Conservation (phyloP, 345 rosid genomes). For the Populus tremula region DNA sequence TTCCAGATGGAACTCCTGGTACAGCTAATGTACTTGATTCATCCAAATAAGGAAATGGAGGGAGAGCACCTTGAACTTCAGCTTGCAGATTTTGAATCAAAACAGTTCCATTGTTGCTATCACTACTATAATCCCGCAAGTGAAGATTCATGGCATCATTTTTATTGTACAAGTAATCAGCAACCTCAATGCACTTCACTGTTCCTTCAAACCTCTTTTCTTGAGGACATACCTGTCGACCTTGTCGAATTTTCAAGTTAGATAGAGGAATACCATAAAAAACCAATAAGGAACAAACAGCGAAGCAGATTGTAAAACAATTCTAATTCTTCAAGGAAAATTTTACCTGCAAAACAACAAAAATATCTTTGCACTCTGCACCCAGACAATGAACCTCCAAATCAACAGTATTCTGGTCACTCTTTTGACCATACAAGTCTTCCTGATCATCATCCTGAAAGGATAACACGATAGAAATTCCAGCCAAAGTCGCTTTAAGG, state of each 20-base stretch:
- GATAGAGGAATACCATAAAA: constrained; percentile 17
- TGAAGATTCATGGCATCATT: constrained; percentile 21
- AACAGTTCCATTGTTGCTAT: constrained; percentile 29
- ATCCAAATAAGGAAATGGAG: constrained; percentile 39
- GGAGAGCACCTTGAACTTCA: constrained; percentile 62
- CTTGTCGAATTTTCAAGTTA: constrained; percentile 40
- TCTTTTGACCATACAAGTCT: constrained; percentile 15
- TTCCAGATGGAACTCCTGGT: constrained; percentile 36
- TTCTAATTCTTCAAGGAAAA: constrained; percentile 19
- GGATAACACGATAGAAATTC: constrained; percentile 59
- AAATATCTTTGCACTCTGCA: constrained; percentile 59
- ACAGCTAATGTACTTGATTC: constrained; percentile 30
- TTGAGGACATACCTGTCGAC: constrained; percentile 74
- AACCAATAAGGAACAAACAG: neutral
- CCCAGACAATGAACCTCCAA: constrained; percentile 52
- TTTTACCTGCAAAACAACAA: constrained; percentile 70
- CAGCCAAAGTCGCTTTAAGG: constrained; percentile 55
- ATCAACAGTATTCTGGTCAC: constrained; percentile 32
- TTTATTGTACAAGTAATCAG: constrained; percentile 43
- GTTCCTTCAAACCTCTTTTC: constrained; percentile 64
- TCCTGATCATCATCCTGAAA: constrained; percentile 60
- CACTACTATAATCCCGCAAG: constrained; percentile 9
- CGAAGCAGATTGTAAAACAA: no score
- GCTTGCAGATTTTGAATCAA: constrained; percentile 54
- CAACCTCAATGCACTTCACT: constrained; percentile 56